These are phyloP conservation scores for Dacryopinax spathularia DNA, from an alignment of 768 basidiomycete species.

Conservation along the genomic window DNA sequence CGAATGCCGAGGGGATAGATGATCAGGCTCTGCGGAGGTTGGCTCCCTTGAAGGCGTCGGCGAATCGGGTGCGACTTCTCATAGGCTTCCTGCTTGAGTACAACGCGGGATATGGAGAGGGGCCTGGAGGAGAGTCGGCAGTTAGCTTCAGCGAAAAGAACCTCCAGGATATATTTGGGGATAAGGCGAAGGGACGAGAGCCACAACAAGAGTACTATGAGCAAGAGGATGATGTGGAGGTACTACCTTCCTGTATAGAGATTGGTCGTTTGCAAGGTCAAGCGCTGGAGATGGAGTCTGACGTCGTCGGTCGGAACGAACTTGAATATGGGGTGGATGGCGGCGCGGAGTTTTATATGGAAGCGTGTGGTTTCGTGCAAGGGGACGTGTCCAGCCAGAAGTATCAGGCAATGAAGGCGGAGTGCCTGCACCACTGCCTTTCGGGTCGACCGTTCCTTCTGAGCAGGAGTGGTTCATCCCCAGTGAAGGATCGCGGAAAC, in stretches of 20 bases:
- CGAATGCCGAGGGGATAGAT: not conserved
- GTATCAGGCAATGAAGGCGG: not conserved
- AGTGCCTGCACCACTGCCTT: not conserved
- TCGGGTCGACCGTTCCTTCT: not conserved
- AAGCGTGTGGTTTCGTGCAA: not conserved
- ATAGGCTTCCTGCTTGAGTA: not conserved
- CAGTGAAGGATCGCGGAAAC: not conserved
- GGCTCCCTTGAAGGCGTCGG: not conserved
- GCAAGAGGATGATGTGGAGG: no score
- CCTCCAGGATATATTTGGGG: not conserved
- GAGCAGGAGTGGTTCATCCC: not conserved
- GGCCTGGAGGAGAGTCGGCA: not conserved
- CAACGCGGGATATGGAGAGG: not conserved
- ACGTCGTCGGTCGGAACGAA: not conserved
- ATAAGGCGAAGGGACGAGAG: no score
- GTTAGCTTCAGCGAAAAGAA: not conserved
- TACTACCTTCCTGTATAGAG: not conserved
- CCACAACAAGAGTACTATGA: no score
- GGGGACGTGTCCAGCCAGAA: not conserved
- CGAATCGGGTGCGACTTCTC: not conserved
- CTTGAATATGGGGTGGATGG: not conserved
- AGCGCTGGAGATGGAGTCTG: not conserved
- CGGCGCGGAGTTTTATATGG: not conserved
- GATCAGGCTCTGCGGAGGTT: not conserved
- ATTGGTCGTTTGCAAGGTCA: not conserved